phyloP scores from a whole-genome alignment of 495 filamentous ascomycete species.

The Jackrogersella multiformis region DNA sequence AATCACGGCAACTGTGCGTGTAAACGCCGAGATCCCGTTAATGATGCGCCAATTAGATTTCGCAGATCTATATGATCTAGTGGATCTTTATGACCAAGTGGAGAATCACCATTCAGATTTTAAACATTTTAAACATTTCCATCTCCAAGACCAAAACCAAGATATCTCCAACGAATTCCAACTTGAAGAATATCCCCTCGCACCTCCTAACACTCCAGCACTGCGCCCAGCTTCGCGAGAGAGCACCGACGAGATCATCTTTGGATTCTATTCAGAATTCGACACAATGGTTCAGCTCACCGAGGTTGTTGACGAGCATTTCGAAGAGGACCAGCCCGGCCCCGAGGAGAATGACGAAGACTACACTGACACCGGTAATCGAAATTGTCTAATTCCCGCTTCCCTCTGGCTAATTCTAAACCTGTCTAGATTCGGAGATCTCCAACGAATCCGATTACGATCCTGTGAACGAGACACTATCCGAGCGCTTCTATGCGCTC shows the following conservation, averaged over 20 bases:
- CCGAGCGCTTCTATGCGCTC: conserved; percentile 84
- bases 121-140: too few relatives aligned
- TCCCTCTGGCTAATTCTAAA: too few relatives aligned
- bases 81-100: too few relatives aligned
- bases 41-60: neutral
- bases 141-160: neutral
- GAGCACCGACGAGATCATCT: too few relatives aligned
- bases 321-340: conserved; percentile 76
- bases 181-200: neutral
- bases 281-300: conserved; percentile 88
- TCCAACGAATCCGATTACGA: conserved; percentile 66
- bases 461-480: conserved; percentile 68
- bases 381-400: conserved; percentile 13
- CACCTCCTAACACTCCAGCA: conserved; percentile 13
- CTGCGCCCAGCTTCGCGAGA: neutral
- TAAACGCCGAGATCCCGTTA: neutral
- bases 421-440: conserved; percentile 73
- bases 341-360: conserved; percentile 83
- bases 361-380: conserved; percentile 85
- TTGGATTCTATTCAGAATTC: neutral
- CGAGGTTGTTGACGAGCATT: conserved; percentile 96
- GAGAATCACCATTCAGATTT: too few relatives aligned
- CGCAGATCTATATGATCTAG: too few relatives aligned
- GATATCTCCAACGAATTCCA: conserved; percentile 11
- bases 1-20: neutral